phyloP scores from a whole-genome alignment of 176 grass and related monocot genomes.

The Elymus sibiricus region DNA sequence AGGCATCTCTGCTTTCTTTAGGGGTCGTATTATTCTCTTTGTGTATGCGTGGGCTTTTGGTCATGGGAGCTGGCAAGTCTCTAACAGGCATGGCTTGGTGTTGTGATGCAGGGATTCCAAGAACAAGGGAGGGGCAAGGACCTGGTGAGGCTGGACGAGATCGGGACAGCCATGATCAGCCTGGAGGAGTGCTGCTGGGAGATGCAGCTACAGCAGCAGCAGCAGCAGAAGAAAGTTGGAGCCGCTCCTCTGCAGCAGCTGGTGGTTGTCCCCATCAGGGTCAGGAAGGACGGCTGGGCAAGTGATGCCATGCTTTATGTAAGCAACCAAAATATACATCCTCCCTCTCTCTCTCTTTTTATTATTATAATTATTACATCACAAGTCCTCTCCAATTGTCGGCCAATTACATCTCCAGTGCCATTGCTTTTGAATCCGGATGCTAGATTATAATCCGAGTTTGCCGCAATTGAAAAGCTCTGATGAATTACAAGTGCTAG shows the following conservation, averaged over 20 bases:
- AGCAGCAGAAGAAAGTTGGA: slow-evolving; percentile 30
- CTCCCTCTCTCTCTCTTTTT: neutral
- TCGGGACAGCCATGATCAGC: slow-evolving; percentile 68
- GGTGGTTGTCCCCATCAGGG: slow-evolving; percentile 65
- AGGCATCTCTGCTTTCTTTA: slow-evolving; percentile 22
- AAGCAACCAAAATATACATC: slow-evolving; percentile 33
- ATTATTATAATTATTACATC: too few relatives aligned
- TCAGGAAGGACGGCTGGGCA: slow-evolving; percentile 64
- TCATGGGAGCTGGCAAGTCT: slow-evolving; percentile 19
- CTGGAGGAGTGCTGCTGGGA: slow-evolving; percentile 71
- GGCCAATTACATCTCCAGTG: slow-evolving; percentile 17
- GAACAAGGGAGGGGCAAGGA: slow-evolving; percentile 53
- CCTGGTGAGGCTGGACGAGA: slow-evolving; percentile 57
- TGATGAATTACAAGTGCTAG: too few relatives aligned
- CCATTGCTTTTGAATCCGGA: slow-evolving; percentile 17
- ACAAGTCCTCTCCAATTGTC: neutral
- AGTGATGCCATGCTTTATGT: slow-evolving; percentile 81
- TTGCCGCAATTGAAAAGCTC: neutral
- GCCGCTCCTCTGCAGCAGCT: slow-evolving; percentile 31
- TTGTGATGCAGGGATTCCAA: slow-evolving; percentile 64
- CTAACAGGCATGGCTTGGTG: slow-evolving; percentile 35
- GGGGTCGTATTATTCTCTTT: neutral
- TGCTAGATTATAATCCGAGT: neutral
- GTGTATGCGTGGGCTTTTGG: slow-evolving; percentile 20
- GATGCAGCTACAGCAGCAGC: slow-evolving; percentile 54